Percentiles rank a stretch among this genome's conserved stretches.
phyloP scores from a whole-genome alignment of 768 basidiomycete species.

The Chalciporus chontae region DNA sequence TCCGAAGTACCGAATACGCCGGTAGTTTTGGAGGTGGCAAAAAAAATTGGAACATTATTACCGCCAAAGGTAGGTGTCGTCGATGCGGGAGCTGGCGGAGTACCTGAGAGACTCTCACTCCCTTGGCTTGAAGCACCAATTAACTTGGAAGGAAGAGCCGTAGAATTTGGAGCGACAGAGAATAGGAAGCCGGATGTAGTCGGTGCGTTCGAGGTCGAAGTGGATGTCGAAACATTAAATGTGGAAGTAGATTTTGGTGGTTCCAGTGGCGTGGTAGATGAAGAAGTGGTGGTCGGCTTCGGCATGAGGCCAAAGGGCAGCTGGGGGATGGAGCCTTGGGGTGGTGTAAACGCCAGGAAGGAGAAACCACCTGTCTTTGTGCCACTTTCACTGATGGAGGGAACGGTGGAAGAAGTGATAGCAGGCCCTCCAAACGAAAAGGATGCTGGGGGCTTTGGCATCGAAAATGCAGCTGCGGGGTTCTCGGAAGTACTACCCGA shows the following conservation, averaged over 20 bases:
- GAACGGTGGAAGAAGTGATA: slow-evolving; percentile 10
- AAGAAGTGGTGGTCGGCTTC: slow-evolving; percentile 10
- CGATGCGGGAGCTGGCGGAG: slow-evolving; percentile 7
- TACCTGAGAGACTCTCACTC: slow-evolving; percentile 4
- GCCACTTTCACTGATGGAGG: slow-evolving; percentile 17
- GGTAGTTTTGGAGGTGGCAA: slow-evolving; percentile 16
- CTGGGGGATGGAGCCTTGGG: slow-evolving; percentile 11
- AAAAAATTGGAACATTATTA: slow-evolving; percentile 20
- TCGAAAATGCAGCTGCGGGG: slow-evolving; percentile 14
- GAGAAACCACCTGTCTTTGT: slow-evolving; percentile 21
- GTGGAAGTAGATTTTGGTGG: slow-evolving; percentile 30
- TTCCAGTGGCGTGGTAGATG: slow-evolving; percentile 14
- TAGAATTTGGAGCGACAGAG: slow-evolving; percentile 3
- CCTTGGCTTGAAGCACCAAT: slow-evolving; percentile 10
- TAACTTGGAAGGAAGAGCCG: slow-evolving; percentile 8
- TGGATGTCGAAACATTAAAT: slow-evolving; percentile 14
- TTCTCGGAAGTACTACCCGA: slow-evolving; percentile 19
- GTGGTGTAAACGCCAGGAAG: slow-evolving; percentile 24
- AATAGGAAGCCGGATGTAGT: slow-evolving; percentile 21
- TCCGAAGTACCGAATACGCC: slow-evolving; percentile 21
- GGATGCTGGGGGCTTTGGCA: slow-evolving; percentile 37
- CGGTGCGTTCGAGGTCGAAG: slow-evolving; percentile 4
- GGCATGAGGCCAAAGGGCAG: slow-evolving; percentile 13
- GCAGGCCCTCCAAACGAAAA: slow-evolving; percentile 33
- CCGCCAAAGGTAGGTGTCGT: slow-evolving; percentile 15